Base-by-base conservation (phyloP, 2,329 filamentous ascomycete genomes). In the Penicillium fuscoglaucum region DNA sequence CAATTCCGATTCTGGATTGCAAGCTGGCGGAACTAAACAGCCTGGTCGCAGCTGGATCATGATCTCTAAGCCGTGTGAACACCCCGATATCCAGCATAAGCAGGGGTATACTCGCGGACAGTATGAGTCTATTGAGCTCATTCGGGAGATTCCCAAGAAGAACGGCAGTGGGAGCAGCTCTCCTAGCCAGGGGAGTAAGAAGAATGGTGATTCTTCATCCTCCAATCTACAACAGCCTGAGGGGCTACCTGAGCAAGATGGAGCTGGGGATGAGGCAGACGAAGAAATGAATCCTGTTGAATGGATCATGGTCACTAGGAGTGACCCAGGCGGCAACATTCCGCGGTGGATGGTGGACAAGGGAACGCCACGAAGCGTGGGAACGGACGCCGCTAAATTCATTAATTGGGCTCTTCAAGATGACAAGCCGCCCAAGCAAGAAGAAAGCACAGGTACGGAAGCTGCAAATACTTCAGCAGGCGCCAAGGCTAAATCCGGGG, bases 291-390 rank as follows among this genome's bases (percentile, higher is more conserved):
- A 87, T 63, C 86, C 87, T 0, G 83, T 96, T 1, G 92, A 96
- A 73, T 96, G 92, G 92, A 84, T 95, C 60, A 96, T 96, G 92
- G 86, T 96, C 19, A 96, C 91, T 1, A 83, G 92, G 49, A 93
- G 90, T 72, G 91, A 96, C 67, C 91, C 92, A 3, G 92, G 92
- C 12, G 92, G 92, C 52, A 93, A 87, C 59, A 92, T 96, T 19
- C 92, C 92, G 1, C 84, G 90, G 15, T 96, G 95, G 76, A 87
- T 96, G 83, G 90, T 96, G n/a, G 92, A 96, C 68, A 87, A 90
- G 70, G 90, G 90, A 31, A 96, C 92, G 0, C 92, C 92, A 0
- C 86, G 83, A 12, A 90, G 90, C 37, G 95, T 96, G 66, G 83
- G 91, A 28, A 82, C 82, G 43, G 92, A 96, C 72, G 89, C 91